phyloP scores from a whole-genome alignment of 1,284 basidiomycete genomes.

The Pascua sp. region DNA sequence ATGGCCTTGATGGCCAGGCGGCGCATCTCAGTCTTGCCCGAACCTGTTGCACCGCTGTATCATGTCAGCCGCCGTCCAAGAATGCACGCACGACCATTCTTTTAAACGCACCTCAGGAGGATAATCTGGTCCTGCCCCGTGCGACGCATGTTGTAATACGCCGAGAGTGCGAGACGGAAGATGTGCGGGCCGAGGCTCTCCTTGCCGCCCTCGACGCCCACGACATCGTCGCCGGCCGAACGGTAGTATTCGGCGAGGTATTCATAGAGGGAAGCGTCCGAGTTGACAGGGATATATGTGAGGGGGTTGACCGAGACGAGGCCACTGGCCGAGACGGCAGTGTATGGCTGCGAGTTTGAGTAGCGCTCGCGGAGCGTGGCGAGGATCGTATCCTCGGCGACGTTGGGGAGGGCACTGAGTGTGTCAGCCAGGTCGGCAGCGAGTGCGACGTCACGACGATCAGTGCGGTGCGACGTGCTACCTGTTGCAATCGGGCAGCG shows the following conservation, averaged over 20 bases:
- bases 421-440: not conserved
- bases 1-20: conserved; percentile 86
- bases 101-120: conserved; percentile 64
- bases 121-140: conserved; percentile 91
- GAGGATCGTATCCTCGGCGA: conserved; percentile 48
- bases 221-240: conserved; percentile 53
- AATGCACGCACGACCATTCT: not conserved
- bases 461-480: not conserved
- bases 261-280: conserved; percentile 74
- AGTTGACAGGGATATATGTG: conserved; percentile 74
- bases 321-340: conserved; percentile 63
- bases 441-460: not conserved
- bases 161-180: conserved; percentile 82
- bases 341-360: conserved; percentile 78
- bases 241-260: conserved; percentile 71
- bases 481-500: too few relatives aligned
- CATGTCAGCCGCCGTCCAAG: conserved; percentile 1
- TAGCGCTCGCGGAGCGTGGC: conserved; percentile 81
- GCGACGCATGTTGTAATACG: conserved; percentile 94
- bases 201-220: conserved; percentile 25
- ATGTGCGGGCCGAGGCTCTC: conserved; percentile 67
- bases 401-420: conserved; percentile 34
- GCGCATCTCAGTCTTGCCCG: conserved; percentile 88
- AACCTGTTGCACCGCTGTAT: conserved; percentile 79
- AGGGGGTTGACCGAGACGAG: conserved; percentile 84